Evolutionary conservation across 148 eudicot species (phyloP).

Genomic region (Diospyros kaki): DNA sequence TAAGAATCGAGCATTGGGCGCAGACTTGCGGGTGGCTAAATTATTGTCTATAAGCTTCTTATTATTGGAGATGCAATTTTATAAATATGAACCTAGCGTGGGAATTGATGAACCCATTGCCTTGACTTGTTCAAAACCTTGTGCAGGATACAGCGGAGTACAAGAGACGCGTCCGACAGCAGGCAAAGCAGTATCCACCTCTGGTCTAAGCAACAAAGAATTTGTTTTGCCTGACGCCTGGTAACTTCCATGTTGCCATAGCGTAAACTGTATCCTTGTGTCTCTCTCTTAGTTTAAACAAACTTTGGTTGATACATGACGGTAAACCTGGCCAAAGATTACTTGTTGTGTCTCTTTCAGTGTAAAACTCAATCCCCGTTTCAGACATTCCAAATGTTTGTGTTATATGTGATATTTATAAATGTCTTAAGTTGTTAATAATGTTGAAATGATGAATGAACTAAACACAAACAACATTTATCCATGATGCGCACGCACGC

Average conservation of each 20-base stretch:
- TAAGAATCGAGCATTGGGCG: background rate
- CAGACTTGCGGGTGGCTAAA: too few relatives aligned
- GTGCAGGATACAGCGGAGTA: slow-evolving; percentile 75
- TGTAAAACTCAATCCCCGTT: background rate
- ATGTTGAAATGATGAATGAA: background rate
- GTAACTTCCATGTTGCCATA: background rate
- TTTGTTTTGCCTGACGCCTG: slow-evolving; percentile 41
- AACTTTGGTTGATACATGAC: background rate
- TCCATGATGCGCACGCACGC: background rate
- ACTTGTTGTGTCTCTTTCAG: slow-evolving; percentile 1
- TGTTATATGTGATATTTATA: background rate
- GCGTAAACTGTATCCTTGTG: background rate
- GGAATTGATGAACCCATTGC: background rate
- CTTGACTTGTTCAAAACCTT: background rate
- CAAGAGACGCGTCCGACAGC: slow-evolving; percentile 29
- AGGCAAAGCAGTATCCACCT: slow-evolving; percentile 45
- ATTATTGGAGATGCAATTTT: background rate
- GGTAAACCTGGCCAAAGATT: background rate
- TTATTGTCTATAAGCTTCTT: background rate
- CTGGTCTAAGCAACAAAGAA: slow-evolving; percentile 23
- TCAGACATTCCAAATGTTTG: background rate
- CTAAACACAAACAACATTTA: background rate
- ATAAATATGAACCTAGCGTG: slow-evolving; percentile 14
- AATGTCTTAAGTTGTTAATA: background rate
- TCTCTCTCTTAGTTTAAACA: background rate